Evolutionary conservation across 257 asterid species (phyloP), one percentile per base, ranked within the genome.

Genomic region (Salvia splendens): DNA sequence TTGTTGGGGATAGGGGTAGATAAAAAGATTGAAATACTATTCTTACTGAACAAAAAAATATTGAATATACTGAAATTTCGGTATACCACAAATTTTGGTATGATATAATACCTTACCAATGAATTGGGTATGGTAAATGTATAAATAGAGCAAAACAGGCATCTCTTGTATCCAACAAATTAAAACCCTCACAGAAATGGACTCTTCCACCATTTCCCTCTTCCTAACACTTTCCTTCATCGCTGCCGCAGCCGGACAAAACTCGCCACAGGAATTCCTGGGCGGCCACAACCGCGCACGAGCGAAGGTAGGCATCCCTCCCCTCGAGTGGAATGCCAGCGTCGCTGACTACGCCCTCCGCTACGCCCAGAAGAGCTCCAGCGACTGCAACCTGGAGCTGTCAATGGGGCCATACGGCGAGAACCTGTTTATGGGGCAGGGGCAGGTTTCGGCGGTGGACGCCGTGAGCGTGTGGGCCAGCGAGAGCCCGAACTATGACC

Each of bases 341-440:
- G 74, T 83, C 0, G 85, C 78, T 0, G 16, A 8, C 33, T 81
- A 81, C 59, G 86, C 86, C 3, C n/a, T 5, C 4, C 46, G 24
- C 5, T 81, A 81, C 53, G 83, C 81, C 8, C 40, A 61, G 0
- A 4, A n/a, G 32, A 73, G 78, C 4, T 36, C 3, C 36, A 47
- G 8, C 2, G 82, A 78, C 15, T 81, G 86, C 48, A 12, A 5
- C 0, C 9, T 76, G 72, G 61, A 61, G 58, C 84, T 73, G 41
- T 82, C 87, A 4, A 5, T 2, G 5, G 87, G 85, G 14, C 81
- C 82, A 0, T 84, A 80, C 32, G 90, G 87, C 0, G 90, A 85
- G 64, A 82, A 82, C 61, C 57, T 85, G 3, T 83, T 84, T 45
- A 68, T 58, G 67, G 80, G 85, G 67, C 33, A 38, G 61, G 69